These are phyloP conservation scores for Tylopilus orsonianus DNA, from an alignment of 1,284 basidiomycete species.

Conservation along the genomic window DNA sequence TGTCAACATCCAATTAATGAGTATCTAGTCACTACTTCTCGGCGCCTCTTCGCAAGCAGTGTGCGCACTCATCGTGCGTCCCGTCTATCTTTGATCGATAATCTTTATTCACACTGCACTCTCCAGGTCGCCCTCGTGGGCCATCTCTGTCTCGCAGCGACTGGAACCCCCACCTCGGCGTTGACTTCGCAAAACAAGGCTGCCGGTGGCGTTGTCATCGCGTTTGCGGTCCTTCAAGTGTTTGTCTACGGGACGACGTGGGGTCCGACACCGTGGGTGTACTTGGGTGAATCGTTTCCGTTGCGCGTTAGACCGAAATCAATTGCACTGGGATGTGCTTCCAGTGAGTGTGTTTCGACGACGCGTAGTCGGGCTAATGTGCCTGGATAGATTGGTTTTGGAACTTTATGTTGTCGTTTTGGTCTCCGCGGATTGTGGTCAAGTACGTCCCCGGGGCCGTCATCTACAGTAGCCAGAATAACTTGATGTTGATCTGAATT, in stretches of 20 bases:
- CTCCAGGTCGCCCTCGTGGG: constrained; percentile 67
- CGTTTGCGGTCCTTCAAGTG: constrained; percentile 63
- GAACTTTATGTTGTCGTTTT: constrained; percentile 63
- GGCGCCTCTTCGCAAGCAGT: constrained; percentile 63
- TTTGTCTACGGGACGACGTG: constrained; percentile 55
- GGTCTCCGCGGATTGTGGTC: constrained; percentile 51
- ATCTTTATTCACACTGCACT: constrained; percentile 1
- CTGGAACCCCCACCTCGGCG: constrained; percentile 40
- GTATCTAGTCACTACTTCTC: constrained; percentile 56
- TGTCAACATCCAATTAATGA: background rate
- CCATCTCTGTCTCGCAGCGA: constrained; percentile 56
- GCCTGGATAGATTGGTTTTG: constrained; percentile 46
- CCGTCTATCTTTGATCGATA: background rate
- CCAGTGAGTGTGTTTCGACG: constrained; percentile 37
- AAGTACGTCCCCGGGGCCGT: constrained; percentile 28
- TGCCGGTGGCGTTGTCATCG: constrained; percentile 51
- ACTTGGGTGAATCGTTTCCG: constrained; percentile 63
- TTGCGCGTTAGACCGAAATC: constrained; percentile 61
- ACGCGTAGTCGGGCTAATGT: background rate
- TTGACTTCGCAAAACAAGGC: constrained; percentile 45
- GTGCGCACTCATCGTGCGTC: constrained; percentile 60
- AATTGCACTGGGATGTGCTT: constrained; percentile 57
- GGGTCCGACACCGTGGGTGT: constrained; percentile 61
- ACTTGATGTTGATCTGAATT: too few relatives aligned
- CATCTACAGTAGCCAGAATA: too few relatives aligned